Conservation (phyloP, 1,284 basidiomycete species). For the Puccinia coronata region DNA sequence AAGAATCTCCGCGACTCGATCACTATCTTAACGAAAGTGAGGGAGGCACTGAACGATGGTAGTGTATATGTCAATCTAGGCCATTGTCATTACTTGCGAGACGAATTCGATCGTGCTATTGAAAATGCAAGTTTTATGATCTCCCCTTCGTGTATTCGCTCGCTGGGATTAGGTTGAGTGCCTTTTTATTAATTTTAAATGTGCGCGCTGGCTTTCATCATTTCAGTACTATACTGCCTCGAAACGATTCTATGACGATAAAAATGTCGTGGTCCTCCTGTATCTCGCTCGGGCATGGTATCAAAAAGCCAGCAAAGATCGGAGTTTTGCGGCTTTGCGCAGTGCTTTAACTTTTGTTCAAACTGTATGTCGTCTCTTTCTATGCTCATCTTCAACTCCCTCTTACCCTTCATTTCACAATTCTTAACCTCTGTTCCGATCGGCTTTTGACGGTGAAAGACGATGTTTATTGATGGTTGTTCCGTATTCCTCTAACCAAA, state of each 20-base stretch:
- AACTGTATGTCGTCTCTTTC: slow-evolving; percentile 62
- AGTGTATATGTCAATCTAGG: slow-evolving; percentile 92
- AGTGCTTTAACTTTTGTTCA: slow-evolving; percentile 77
- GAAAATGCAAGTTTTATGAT: slow-evolving; percentile 73
- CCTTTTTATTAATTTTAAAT: slow-evolving; percentile 5
- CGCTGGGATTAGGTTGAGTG: slow-evolving; percentile 19
- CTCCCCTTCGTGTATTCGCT: slow-evolving; percentile 34
- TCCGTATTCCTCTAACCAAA: neutral
- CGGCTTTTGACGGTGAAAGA: neutral
- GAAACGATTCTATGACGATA: slow-evolving; percentile 69
- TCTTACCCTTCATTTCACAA: too few relatives aligned
- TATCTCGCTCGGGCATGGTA: slow-evolving; percentile 88
- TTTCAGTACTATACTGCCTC: slow-evolving; percentile 82
- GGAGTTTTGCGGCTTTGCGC: slow-evolving; percentile 75
- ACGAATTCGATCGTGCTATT: slow-evolving; percentile 89
- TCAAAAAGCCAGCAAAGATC: slow-evolving; percentile 82
- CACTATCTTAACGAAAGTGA: slow-evolving; percentile 80
- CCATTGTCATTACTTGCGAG: slow-evolving; percentile 83
- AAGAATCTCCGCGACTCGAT: slow-evolving; percentile 79
- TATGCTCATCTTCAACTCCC: neutral
- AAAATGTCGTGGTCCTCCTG: slow-evolving; percentile 72
- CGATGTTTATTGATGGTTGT: neutral
- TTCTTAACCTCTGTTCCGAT: neutral
- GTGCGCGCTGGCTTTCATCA: neutral
- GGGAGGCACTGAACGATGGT: slow-evolving; percentile 78